Evolutionary conservation across 148 eudicot species (phyloP), one percentile per base, ranked within the genome.

Genomic region (Amaranthus cruentus): DNA sequence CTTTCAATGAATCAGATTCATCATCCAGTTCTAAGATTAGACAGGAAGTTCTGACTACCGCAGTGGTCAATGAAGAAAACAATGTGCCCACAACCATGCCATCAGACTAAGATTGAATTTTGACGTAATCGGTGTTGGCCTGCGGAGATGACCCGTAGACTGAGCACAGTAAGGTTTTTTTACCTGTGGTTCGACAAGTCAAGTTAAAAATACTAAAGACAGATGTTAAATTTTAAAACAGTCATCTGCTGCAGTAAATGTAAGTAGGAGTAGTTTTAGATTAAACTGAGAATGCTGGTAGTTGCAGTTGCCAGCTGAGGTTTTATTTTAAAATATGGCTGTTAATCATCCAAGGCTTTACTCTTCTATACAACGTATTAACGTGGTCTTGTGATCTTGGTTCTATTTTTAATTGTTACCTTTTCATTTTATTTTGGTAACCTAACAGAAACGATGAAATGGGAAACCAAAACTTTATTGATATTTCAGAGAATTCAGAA

Each of bases 271-370:
- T 28, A 28, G 38, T 28, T 28, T 28, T 28, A 28, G 38, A 61
- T 46, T 61, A 8, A 61, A 28, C 64, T 59, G 21, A 3, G 9
- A 14, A 21, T 68, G 47, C 58, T 68, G 59, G 59, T 69, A 28
- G 15, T 54, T 54, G 72, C 42, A 54, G 72, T 54, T 69, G 56
- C 56, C 44, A 53, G 60, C 48, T 69, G 42, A 53, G 71, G 43
- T 4, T 6, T 21, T 0, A 44, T 54, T 53, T 28, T 28, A 28
- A 28, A 18, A 51, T 52, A 46, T 3, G 46, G 7, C 14, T 61
- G 46, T 47, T 28, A 61, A 21, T 61, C 2, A 18, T 28, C 44
- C 1, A 61, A 28, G 15, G 7, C 46, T 38, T 11, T 38, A 59
- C 64, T 28, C 38, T 38, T 38, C 9, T 4, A 28, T 28, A 28